Evolutionary conservation across 1,284 basidiomycete genomes (phyloP).

Genomic region (Tremellales sp.): DNA sequence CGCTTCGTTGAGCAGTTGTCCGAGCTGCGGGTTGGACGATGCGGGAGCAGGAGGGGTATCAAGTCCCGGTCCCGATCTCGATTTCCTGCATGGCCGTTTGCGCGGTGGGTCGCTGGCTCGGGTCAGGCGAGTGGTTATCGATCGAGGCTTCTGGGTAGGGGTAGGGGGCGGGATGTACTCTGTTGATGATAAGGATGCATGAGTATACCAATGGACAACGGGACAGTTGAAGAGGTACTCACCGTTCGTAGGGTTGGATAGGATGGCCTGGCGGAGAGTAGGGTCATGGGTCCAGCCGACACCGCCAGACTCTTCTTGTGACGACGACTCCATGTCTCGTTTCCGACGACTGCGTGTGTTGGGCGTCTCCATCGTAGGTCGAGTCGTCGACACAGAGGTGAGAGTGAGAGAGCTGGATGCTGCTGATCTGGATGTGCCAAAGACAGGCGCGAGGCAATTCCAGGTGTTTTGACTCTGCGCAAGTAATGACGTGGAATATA

Average conservation of each 20-base stretch:
- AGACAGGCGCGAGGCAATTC: constrained; percentile 1
- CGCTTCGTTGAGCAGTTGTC: no score
- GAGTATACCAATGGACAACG: not conserved
- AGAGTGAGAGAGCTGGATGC: not conserved
- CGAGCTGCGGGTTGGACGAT: no score
- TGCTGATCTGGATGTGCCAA: not conserved
- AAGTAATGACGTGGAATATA: constrained; percentile 5
- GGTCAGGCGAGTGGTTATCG: constrained; percentile 18
- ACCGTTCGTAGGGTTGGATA: constrained; percentile 19
- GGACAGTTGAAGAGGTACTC: constrained; percentile 2
- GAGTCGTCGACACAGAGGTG: not conserved
- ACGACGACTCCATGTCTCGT: constrained; percentile 6
- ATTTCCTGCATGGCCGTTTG: constrained; percentile 18
- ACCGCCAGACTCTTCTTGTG: constrained; percentile 7
- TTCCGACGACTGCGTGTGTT: constrained; percentile 19
- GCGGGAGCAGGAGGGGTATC: no score
- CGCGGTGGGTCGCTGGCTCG: constrained; percentile 8
- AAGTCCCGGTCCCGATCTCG: no score
- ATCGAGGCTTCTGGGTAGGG: constrained; percentile 25
- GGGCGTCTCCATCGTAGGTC: constrained; percentile 14
- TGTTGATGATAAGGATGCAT: not conserved
- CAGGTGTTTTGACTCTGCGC: not conserved
- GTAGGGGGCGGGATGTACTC: constrained; percentile 16
- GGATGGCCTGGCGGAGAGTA: constrained; percentile 12
- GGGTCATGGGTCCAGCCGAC: constrained; percentile 25